These are phyloP conservation scores for Cymbidium sinense DNA, from an alignment of 106 monocot genomes.

Conservation along the genomic window DNA sequence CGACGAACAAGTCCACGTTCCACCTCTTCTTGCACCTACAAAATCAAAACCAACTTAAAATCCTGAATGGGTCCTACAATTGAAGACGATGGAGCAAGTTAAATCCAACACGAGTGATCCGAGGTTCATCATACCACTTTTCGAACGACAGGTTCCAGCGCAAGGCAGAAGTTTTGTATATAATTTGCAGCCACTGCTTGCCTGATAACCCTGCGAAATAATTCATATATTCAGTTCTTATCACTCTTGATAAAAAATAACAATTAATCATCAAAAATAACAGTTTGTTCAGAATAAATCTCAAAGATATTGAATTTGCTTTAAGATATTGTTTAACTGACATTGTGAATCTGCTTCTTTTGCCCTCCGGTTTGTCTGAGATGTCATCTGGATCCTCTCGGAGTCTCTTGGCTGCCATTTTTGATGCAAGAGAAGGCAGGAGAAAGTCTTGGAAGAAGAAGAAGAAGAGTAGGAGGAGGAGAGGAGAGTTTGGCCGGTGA, in stretches of 20 bases:
- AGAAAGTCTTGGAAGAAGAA: not conserved
- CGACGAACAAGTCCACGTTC: not conserved
- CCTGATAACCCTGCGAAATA: conserved; percentile 8
- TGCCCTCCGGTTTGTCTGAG: not conserved
- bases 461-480: not conserved
- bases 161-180: conserved; percentile 3
- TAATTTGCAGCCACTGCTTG: not conserved
- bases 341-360: conserved; percentile 8
- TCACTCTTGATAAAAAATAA: too few relatives aligned
- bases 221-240: not conserved
- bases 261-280: too few relatives aligned
- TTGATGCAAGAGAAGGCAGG: not conserved
- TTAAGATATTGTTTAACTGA: not conserved
- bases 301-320: too few relatives aligned
- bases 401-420: conserved; percentile 5
- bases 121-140: conserved; percentile 1
- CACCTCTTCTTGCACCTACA: conserved; percentile 6
- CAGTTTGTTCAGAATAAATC: too few relatives aligned
- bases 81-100: not conserved
- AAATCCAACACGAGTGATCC: not conserved
- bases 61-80: not conserved
- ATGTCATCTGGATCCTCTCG: not conserved
- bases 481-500: too few relatives aligned
- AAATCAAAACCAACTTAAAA: not conserved
- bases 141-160: not conserved